Conservation (phyloP, 2,329 filamentous ascomycete species). For the Colletotrichum musicola region DNA sequence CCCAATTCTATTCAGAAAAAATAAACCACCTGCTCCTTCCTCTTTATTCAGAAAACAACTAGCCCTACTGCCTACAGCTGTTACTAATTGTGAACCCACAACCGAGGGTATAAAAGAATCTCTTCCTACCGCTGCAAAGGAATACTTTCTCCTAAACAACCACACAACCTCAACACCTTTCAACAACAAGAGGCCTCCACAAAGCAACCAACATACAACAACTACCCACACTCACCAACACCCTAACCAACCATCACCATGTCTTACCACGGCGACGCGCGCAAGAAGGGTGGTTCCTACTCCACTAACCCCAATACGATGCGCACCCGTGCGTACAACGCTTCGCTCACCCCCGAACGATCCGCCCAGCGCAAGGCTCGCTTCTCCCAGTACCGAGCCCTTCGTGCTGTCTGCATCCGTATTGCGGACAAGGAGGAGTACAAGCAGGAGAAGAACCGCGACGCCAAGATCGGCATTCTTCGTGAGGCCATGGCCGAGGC, state of each 20-base stretch:
- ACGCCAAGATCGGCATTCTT: constrained; percentile 4
- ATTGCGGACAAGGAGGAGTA: neutral
- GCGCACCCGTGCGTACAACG: neutral
- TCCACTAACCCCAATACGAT: constrained; percentile 14
- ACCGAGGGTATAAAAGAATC: no score
- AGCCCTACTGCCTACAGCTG: no score
- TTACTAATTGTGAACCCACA: no score
- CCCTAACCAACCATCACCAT: neutral
- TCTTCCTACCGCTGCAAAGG: no score
- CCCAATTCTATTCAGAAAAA: no score
- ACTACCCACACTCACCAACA: neutral
- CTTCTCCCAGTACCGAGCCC: constrained; percentile 25
- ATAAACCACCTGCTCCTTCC: no score
- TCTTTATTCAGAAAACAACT: no score
- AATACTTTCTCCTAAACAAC: no score
- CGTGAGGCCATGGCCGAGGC: neutral
- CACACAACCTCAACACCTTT: no score
- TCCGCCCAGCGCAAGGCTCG: neutral
- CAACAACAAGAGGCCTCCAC: no score
- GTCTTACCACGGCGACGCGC: constrained; percentile 6
- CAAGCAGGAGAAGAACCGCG: neutral
- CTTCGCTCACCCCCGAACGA: neutral
- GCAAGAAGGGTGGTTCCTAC: constrained; percentile 20
- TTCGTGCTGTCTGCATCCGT: constrained; percentile 6
- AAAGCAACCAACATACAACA: neutral